Conservation (phyloP, 139 green algal genomes). For the Mychonastes homosphaera region DNA sequence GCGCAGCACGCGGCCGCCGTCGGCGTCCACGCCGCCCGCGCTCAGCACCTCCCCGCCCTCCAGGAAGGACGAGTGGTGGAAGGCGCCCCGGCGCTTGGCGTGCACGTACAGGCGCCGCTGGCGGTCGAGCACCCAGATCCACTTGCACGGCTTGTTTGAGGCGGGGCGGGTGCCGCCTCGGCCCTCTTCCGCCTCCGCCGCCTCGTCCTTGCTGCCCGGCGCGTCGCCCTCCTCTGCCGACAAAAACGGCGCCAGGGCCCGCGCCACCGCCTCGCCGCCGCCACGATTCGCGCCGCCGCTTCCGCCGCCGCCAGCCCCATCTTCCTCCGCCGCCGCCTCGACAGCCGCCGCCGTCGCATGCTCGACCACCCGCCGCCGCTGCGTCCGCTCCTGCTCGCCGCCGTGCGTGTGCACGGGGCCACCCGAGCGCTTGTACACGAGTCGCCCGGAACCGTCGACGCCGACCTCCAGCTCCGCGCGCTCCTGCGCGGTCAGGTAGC, state of each 20-base stretch:
- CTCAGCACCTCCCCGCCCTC: conserved; percentile 39
- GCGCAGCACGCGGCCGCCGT: conserved; percentile 37
- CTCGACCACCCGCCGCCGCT: background rate
- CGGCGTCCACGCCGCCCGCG: conserved; percentile 40
- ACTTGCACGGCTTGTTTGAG: conserved; percentile 42
- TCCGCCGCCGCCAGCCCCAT: background rate
- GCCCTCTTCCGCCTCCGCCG: background rate
- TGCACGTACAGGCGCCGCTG: conserved; percentile 39
- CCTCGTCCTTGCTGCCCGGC: too few relatives aligned
- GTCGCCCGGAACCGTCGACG: conserved; percentile 23
- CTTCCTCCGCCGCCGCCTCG: background rate
- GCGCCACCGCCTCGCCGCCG: too few relatives aligned
- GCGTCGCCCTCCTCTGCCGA: too few relatives aligned
- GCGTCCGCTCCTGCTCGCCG: background rate
- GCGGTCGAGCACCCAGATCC: conserved; percentile 53
- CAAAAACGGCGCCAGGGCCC: too few relatives aligned
- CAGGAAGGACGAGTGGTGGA: conserved; percentile 59
- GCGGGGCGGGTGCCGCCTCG: background rate
- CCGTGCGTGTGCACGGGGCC: conserved; percentile 8
- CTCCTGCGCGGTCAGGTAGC: conserved; percentile 36
- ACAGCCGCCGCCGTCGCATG: background rate
- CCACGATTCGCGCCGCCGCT: background rate
- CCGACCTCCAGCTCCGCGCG: conserved; percentile 28
- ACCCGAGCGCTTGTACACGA: conserved; percentile 32
- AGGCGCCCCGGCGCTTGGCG: conserved; percentile 31